Evolutionary conservation across 78 protist genomes (phyloP).

Genomic region (Dictyostelium citrinum): DNA sequence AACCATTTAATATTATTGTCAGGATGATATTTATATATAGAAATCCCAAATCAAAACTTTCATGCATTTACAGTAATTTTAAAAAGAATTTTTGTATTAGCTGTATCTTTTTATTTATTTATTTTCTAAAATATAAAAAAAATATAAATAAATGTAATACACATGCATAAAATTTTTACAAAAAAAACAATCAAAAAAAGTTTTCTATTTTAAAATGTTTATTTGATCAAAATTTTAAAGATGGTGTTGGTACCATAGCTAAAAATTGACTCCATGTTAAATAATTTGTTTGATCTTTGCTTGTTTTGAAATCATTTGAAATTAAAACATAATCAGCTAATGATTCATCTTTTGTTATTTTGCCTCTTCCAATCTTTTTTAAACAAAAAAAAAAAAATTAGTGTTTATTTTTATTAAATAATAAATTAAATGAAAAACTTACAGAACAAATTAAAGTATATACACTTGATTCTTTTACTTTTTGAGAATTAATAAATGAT

Average conservation of each 20-base stretch:
- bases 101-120: too few species aligned
- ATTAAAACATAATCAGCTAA: slow-evolving; percentile 33
- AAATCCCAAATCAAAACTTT: too few species aligned
- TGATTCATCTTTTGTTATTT: background rate
- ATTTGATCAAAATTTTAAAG: background rate
- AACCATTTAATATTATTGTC: too few species aligned
- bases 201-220: background rate
- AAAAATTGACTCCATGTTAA: slow-evolving; percentile 3
- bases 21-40: too few species aligned
- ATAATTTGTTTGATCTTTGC: background rate
- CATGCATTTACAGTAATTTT: too few species aligned
- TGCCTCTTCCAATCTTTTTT: slow-evolving; percentile 19
- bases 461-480: background rate
- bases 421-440: background rate
- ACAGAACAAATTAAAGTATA: background rate
- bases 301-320: background rate
- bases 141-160: too few species aligned
- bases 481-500: background rate
- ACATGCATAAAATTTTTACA: too few species aligned
- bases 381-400: background rate
- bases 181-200: too few species aligned
- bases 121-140: too few species aligned
- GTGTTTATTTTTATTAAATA: background rate
- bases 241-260: background rate
- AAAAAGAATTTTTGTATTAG: too few species aligned